Evolutionary conservation across 192 early-diverging fungal species (phyloP).

Genomic region (Piromyces finnis): DNA sequence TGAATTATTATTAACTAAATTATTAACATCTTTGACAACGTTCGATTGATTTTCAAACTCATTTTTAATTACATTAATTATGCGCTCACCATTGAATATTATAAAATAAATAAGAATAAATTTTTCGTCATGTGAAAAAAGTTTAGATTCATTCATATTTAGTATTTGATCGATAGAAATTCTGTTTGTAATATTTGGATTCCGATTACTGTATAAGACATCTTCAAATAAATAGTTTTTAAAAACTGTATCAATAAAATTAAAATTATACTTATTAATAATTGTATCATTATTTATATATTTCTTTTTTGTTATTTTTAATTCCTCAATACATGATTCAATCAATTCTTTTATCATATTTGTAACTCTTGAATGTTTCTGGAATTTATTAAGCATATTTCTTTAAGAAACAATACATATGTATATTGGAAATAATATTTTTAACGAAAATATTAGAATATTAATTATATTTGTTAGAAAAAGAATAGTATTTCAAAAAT

Average conservation of each 20-base stretch:
- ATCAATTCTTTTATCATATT: neutral
- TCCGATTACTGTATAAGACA: neutral
- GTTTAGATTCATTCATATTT: neutral
- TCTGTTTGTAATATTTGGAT: neutral
- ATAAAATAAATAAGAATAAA: neutral
- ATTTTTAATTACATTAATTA: neutral
- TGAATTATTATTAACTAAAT: neutral
- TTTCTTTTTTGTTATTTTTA: neutral
- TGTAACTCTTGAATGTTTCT: neutral
- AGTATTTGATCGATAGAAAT: neutral
- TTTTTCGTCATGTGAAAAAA: neutral
- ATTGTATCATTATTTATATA: neutral
- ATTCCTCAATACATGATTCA: neutral
- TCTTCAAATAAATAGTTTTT: neutral
- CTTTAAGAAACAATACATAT: neutral
- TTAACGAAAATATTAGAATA: too few relatives aligned
- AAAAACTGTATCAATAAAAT: neutral
- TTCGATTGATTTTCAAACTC: neutral
- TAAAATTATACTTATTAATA: neutral
- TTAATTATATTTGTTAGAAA: too few relatives aligned
- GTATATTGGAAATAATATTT: too few relatives aligned
- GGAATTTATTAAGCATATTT: neutral
- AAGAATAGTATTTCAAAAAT: too few relatives aligned
- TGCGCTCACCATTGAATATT: neutral
- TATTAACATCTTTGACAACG: neutral